These are phyloP conservation scores for Trichoderma sp. DNA, from an alignment of 2,329 filamentous ascomycete species.

Conservation along the genomic window DNA sequence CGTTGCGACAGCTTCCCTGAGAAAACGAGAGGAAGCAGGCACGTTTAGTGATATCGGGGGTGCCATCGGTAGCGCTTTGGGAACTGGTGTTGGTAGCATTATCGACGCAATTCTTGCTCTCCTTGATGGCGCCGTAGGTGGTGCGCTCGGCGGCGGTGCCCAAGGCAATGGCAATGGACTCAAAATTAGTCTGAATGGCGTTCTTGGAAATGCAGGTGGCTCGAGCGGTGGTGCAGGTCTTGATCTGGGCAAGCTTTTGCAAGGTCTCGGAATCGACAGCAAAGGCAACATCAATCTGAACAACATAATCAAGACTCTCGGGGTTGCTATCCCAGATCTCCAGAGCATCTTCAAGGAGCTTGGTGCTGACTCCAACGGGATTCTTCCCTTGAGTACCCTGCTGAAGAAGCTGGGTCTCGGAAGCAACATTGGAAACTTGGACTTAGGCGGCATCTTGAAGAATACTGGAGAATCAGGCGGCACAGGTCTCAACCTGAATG, in stretches of 20 bases:
- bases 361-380: neutral
- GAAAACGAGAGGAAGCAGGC: neutral
- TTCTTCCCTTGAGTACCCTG: neutral
- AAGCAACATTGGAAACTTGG: neutral
- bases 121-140: neutral
- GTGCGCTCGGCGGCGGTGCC: neutral
- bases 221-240: neutral
- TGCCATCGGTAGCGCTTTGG: neutral
- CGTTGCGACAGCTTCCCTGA: neutral
- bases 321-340: neutral
- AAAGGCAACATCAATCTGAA: neutral
- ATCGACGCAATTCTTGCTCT: neutral
- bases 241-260: neutral
- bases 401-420: neutral
- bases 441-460: neutral
- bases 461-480: neutral
- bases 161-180: neutral
- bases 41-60: neutral
- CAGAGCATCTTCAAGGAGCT: neutral
- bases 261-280: neutral
- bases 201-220: neutral
- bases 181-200: neutral
- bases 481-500: neutral
- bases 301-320: neutral
- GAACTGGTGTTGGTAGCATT: neutral